Conservation (phyloP, 345 rosid genomes). For the Noccaea caerulescens region DNA sequence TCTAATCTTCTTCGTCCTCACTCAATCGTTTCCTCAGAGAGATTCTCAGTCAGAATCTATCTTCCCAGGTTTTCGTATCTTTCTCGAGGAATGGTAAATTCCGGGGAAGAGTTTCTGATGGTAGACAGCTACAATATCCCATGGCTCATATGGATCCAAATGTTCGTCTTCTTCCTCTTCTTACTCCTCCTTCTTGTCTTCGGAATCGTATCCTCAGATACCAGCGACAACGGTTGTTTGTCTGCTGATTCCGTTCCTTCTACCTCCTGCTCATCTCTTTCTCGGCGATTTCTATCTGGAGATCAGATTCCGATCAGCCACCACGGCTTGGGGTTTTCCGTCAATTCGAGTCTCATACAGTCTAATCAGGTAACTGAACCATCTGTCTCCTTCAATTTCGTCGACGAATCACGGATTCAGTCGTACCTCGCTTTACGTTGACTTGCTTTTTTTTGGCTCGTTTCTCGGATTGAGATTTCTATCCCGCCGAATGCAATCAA, state of each 20-base stretch:
- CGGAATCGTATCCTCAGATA: slow-evolving; percentile 47
- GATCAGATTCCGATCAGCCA: slow-evolving; percentile 35
- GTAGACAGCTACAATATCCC: slow-evolving; percentile 62
- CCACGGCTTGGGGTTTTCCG: slow-evolving; percentile 37
- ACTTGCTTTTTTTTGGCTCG: slow-evolving; percentile 14
- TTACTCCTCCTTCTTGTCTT: slow-evolving; percentile 61
- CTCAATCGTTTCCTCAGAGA: slow-evolving; percentile 10
- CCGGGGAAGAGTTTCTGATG: slow-evolving; percentile 56
- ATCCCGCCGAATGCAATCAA: not conserved
- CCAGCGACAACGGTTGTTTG: not conserved
- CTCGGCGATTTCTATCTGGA: slow-evolving; percentile 30
- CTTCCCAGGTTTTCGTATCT: not conserved
- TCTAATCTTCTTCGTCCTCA: slow-evolving; percentile 20
- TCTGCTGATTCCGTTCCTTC: slow-evolving; percentile 44
- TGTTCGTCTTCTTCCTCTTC: slow-evolving; percentile 67
- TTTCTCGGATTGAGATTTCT: not conserved
- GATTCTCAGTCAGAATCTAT: slow-evolving; percentile 29
- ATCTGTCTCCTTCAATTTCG: not conserved
- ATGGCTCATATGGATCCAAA: slow-evolving; percentile 87
- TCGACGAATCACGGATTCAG: not conserved
- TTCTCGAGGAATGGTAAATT: slow-evolving; percentile 48
- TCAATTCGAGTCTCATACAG: slow-evolving; percentile 37
- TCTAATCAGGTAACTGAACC: slow-evolving; percentile 37
- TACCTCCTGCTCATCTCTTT: slow-evolving; percentile 28
- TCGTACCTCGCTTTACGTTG: slow-evolving; percentile 23